phyloP scores from a whole-genome alignment of 108 stramenopile genomes.

The Bacterosira constricta region DNA sequence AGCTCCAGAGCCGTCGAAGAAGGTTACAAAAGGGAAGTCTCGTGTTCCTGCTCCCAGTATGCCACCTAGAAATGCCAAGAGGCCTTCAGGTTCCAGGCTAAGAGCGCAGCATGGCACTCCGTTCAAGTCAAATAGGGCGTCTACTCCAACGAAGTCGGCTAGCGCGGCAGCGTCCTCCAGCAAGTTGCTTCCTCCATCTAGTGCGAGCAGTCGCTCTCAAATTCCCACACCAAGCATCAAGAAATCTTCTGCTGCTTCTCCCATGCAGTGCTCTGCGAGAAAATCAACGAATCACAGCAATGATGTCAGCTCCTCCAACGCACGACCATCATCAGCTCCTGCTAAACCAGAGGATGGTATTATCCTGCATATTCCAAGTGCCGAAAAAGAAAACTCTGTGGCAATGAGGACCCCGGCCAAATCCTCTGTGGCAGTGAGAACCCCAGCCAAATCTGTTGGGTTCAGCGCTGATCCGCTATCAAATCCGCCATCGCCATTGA shows the following conservation, averaged over 20 bases:
- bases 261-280: background rate
- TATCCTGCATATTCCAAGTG: background rate
- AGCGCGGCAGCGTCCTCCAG: background rate
- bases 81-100: background rate
- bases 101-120: constrained; percentile 23
- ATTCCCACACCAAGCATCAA: constrained; percentile 5
- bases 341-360: background rate
- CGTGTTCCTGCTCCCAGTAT: background rate
- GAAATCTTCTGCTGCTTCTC: background rate
- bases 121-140: constrained; percentile 12
- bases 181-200: background rate
- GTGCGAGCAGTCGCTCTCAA: background rate
- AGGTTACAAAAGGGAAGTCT: background rate
- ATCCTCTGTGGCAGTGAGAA: background rate
- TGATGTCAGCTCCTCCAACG: background rate
- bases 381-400: constrained; percentile 24
- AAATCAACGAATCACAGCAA: background rate
- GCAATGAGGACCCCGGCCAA: background rate
- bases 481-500: constrained; percentile 11
- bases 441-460: constrained; percentile 1
- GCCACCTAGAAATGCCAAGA: background rate
- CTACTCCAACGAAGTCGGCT: constrained; percentile 14
- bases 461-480: background rate
- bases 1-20: background rate
- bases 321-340: too few species aligned